Conservation (phyloP, 2,329 filamentous ascomycete genomes). For the Apiospora hydei region DNA sequence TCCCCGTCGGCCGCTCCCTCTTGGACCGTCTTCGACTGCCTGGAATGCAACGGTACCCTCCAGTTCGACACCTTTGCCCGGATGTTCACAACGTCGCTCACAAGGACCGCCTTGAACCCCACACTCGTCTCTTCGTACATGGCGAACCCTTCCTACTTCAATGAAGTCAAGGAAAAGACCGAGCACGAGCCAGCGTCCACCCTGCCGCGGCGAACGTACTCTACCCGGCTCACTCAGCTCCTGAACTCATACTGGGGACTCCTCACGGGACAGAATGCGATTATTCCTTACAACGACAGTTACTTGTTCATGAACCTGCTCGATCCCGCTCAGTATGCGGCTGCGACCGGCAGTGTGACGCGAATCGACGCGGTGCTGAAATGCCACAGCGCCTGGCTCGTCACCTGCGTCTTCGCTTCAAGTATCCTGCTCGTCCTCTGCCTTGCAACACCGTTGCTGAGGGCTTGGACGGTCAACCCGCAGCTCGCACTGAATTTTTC, state of each 20-base stretch:
- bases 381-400: neutral
- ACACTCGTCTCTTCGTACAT: neutral
- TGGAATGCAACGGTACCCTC: neutral
- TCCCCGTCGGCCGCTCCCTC: neutral
- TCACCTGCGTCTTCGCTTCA: neutral
- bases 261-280: no score
- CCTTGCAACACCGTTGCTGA: neutral
- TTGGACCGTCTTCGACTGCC: neutral
- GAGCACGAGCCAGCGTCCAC: neutral
- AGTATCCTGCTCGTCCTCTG: neutral
- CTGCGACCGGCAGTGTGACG: no score
- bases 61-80: neutral
- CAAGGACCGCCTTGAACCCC: neutral
- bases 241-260: neutral
- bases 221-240: neutral
- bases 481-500: neutral
- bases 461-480: neutral
- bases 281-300: neutral
- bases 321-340: no score
- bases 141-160: neutral
- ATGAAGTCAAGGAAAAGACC: no score
- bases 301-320: neutral
- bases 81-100: neutral
- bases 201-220: neutral
- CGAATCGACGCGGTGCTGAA: neutral